These are phyloP conservation scores for Geotrichum klebahnii DNA, from an alignment of 1,139 yeast genomes.

Conservation along the genomic window DNA sequence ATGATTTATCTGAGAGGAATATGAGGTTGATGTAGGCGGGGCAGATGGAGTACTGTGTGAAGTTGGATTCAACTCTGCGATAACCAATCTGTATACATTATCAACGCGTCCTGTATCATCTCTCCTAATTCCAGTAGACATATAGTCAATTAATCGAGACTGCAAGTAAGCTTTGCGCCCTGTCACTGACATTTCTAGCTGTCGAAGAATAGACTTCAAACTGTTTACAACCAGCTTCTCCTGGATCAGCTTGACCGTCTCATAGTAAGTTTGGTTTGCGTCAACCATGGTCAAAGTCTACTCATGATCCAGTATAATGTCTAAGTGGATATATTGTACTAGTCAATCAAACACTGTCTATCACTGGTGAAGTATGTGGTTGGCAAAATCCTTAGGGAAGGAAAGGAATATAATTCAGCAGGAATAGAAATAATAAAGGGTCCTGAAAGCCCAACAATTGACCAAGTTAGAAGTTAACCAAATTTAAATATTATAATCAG, in stretches of 20 bases:
- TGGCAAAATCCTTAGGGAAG: too few relatives aligned
- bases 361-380: too few relatives aligned
- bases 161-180: slow-evolving; percentile 38
- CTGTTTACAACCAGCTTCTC: slow-evolving; percentile 31
- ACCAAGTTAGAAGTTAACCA: too few relatives aligned
- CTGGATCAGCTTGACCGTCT: slow-evolving; percentile 14
- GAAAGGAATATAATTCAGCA: too few relatives aligned
- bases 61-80: slow-evolving; percentile 9
- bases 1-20: background rate
- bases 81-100: slow-evolving; percentile 6
- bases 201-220: slow-evolving; percentile 33
- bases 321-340: background rate
- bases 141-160: slow-evolving; percentile 30
- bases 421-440: too few relatives aligned
- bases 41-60: background rate
- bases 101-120: slow-evolving; percentile 9
- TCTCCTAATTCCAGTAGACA: slow-evolving; percentile 19
- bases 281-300: slow-evolving; percentile 10
- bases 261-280: slow-evolving; percentile 9
- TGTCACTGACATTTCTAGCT: slow-evolving; percentile 26
- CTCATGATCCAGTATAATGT: slow-evolving; percentile 4
- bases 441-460: too few relatives aligned
- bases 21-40: background rate
- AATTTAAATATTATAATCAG: too few relatives aligned
- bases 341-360: too few relatives aligned